phyloP scores from a whole-genome alignment of 805 yeast species.

The Sporopachydermia lactativora region DNA sequence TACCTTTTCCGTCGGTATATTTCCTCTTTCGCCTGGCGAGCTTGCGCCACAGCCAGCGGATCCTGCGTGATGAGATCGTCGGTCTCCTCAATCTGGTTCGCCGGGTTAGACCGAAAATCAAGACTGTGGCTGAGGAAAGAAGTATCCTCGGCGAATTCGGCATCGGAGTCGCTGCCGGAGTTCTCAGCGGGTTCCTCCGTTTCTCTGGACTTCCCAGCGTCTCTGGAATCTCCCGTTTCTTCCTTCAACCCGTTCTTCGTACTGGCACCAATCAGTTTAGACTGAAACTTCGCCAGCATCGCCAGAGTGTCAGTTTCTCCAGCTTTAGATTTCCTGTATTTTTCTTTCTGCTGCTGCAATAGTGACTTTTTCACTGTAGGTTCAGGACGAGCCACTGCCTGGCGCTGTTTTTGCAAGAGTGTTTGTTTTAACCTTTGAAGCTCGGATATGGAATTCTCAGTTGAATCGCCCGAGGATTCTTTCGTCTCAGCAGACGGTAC shows the following conservation, averaged over 20 bases:
- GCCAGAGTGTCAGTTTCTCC: constrained; percentile 19
- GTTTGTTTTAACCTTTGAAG: neutral
- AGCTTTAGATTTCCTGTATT: constrained; percentile 4
- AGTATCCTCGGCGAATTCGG: neutral
- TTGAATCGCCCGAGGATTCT: too few relatives aligned
- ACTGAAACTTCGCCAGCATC: constrained; percentile 16
- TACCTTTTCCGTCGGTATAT: neutral
- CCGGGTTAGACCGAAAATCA: neutral
- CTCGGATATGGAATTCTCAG: neutral
- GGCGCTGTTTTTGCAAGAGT: neutral
- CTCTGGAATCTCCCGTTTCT: too few relatives aligned
- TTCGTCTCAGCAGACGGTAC: neutral
- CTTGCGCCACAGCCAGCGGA: neutral
- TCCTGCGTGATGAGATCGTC: neutral
- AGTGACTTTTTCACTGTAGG: neutral
- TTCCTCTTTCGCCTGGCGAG: neutral
- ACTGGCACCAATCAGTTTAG: constrained; percentile 15
- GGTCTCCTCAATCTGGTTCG: neutral
- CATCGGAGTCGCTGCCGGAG: neutral
- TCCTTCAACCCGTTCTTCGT: too few relatives aligned
- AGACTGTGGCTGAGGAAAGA: neutral
- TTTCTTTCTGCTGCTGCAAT: neutral
- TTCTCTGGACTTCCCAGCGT: too few relatives aligned
- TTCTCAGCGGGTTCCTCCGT: neutral
- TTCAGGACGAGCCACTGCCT: neutral